A percentile compares a stretch with the other conserved stretches of the same genome.
These are phyloP conservation scores for Cardamine chenopodiifolia DNA, from an alignment of 345 rosid genomes.

Conservation along the genomic window DNA sequence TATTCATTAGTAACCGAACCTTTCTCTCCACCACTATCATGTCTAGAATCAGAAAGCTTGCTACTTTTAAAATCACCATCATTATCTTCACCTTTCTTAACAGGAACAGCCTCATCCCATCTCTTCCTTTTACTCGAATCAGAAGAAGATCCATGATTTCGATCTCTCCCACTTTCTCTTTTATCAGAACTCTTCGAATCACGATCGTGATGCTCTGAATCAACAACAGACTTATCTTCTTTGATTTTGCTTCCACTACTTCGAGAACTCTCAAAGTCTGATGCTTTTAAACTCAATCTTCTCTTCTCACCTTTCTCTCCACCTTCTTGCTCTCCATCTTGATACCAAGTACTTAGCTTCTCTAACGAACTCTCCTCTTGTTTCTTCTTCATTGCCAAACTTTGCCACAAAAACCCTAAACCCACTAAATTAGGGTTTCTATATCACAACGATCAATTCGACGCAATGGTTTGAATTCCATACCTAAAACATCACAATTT, in stretches of 20 bases:
- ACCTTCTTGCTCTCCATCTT: conserved; percentile 85
- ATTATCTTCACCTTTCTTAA: conserved; percentile 57
- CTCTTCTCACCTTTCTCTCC: conserved; percentile 74
- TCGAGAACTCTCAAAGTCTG: conserved; percentile 57
- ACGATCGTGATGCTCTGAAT: conserved; percentile 48
- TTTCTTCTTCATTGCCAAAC: conserved; percentile 58
- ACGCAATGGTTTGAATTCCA: not conserved
- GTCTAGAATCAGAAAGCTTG: conserved; percentile 65
- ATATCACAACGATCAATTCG: not conserved
- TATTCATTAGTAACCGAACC: conserved; percentile 56
- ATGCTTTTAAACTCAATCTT: conserved; percentile 55
- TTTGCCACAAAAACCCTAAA: conserved; percentile 10
- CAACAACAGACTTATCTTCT: conserved; percentile 68
- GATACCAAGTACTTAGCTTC: conserved; percentile 82
- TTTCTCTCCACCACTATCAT: conserved; percentile 59
- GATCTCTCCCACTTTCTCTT: conserved; percentile 70
- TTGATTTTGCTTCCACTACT: conserved; percentile 63
- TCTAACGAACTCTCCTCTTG: conserved; percentile 94
- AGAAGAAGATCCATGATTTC: conserved; percentile 59
- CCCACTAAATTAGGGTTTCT: conserved; percentile 25
- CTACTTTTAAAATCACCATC: conserved; percentile 56
- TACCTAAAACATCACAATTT: not conserved
- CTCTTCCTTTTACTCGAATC: conserved; percentile 74
- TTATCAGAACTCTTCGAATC: conserved; percentile 65
- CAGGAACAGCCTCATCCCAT: conserved; percentile 76